Evolutionary conservation across 768 basidiomycete genomes (phyloP), one percentile per base, ranked within the genome.

Genomic region (Amanita muscaria): DNA sequence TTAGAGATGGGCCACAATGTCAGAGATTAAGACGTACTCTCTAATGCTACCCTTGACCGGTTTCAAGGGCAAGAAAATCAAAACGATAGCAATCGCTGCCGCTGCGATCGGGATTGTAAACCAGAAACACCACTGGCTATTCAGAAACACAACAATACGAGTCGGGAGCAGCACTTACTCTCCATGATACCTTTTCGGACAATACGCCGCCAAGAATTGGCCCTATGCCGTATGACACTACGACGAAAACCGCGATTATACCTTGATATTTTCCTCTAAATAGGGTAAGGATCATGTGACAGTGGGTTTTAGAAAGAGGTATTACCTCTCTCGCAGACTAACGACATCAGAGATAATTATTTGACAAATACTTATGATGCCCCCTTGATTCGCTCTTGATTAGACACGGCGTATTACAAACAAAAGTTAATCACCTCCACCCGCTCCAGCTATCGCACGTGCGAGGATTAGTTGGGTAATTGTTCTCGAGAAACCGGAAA

Each of bases 291-390:
- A 14, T 12, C 32, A 29, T 8, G 14, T 21, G 44, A 21, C 22
- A 23, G 31, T n/a, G 18, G 38, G 21, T 33, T 6, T 3, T 31
- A 14, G n/a, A n/a, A n/a, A n/a, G n/a, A n/a, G n/a, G n/a, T n/a
- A 64, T 23, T 40, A 75, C 80, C 80, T 67, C 3, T 83, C 79
- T 16, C 80, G 74, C 30, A 88, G 66, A 22, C 73, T 77, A 14
- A 86, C 81, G n/a, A 88, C 73, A 56, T 87, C 85, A 1, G 79
- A 80, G 36, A 83, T 74, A 47, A 85, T 71, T 25, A 87, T 84
- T 59, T 85, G 80, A 23, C 71, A 65, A 62, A 86, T 72, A 47
- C 80, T 82, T 22, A 80, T 64, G 44, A 86, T 76, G 3, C 79
- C 80, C 6, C 83, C 64, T 67, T 34, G 21, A 45, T n/a, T n/a